Evolutionary conservation across 139 green algal genomes (phyloP), one percentile per base, ranked within the genome.

Genomic region (Chlorella ohadii): DNA sequence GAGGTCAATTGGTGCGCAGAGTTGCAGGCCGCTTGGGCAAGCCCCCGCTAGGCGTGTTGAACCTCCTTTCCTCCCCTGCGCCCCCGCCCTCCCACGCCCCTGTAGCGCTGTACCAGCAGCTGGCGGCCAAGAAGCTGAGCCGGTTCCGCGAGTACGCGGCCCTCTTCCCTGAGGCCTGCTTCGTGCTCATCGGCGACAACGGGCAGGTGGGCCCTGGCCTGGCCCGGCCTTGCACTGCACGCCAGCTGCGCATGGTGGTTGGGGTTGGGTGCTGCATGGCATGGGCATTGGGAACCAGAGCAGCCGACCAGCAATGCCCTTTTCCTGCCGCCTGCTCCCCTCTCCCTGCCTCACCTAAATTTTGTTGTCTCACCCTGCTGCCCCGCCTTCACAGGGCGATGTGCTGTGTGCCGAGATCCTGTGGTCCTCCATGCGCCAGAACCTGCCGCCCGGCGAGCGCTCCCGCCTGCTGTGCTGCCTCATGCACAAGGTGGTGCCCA

Each of bases 131-230:
- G 56, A 94, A 94, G 82, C 84, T 94, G 79, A 82, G 51, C 25
- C 70, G 89, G 25, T 90, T 91, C 51, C 74, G 81, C 33, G 76
- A 92, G 88, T 94, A 87, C 56, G 84, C 88, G 7, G 87, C 84
- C 44, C 81, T 92, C 59, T 95, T 91, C 83, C 92, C 92, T 4
- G 92, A 95, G 83, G 86, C 85, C 67, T 88, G 75, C 84, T 93
- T 89, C 51, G 66, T 94, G 31, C 91, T 94, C 63, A 64, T 94
- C 19, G 92, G 92, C 6, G 92, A 95, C 85, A 93, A 93, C 64
- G 92, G 92, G 13, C 92, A 95, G 86, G 89, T 83, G 51, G 19
- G 77, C 12, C 55, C 2, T 39, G 12, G 66, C 3, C 38, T 56
- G 68, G 20, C 19, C n/a, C 3, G 67, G 1, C 2, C 13, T 11